Conservation (phyloP, 176 grass and related monocot species). For the Carex myosuroides region DNA sequence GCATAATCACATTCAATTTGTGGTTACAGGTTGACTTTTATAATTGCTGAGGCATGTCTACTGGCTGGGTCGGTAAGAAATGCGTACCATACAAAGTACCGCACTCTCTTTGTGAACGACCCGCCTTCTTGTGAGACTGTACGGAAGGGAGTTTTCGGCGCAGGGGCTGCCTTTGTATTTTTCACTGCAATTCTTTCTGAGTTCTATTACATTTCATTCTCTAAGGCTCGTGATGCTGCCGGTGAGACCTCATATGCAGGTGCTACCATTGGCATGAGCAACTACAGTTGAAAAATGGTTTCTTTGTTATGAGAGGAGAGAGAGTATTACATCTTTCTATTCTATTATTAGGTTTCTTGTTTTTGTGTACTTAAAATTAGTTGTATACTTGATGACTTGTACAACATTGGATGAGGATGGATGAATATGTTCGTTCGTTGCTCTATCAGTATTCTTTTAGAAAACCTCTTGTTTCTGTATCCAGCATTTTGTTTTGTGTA, state of each 20-base stretch:
- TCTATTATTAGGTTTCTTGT: constrained; percentile 9
- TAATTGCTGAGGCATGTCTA: constrained; percentile 65
- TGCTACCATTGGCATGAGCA: constrained; percentile 63
- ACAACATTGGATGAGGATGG: neutral
- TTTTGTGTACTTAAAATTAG: neutral
- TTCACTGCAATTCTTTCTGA: constrained; percentile 80
- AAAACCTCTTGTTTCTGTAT: neutral
- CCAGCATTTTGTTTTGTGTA: neutral
- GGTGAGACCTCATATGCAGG: constrained; percentile 33
- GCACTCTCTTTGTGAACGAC: constrained; percentile 29
- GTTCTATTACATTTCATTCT: constrained; percentile 68
- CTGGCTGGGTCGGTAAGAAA: constrained; percentile 74
- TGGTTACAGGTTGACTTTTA: constrained; percentile 56
- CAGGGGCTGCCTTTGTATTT: constrained; percentile 79
- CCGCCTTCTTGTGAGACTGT: constrained; percentile 61
- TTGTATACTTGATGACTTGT: neutral
- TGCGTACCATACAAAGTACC: constrained; percentile 85
- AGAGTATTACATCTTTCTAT: constrained; percentile 1
- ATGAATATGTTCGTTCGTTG: neutral
- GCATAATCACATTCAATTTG: neutral
- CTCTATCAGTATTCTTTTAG: neutral
- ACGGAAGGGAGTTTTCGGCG: constrained; percentile 78
- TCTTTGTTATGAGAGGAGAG: constrained; percentile 5
- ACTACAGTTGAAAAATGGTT: constrained; percentile 40
- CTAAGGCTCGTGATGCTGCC: constrained; percentile 41